Conservation (phyloP, 2,329 filamentous ascomycete genomes). For the Fonsecaea pugnacius region DNA sequence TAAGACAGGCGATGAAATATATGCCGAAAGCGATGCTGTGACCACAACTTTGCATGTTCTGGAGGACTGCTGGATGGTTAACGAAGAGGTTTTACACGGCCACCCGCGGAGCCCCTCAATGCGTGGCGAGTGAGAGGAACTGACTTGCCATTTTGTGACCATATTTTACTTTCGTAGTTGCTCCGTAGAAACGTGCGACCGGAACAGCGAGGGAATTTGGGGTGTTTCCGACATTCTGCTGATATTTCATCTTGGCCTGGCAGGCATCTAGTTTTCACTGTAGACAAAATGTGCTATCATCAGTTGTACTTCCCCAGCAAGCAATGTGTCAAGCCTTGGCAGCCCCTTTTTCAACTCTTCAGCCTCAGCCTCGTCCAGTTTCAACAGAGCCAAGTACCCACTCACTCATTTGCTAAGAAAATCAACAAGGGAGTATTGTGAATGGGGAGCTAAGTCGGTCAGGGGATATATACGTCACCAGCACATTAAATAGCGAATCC, state of each 20-base stretch:
- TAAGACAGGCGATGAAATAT: constrained; percentile 75
- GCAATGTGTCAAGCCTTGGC: background rate
- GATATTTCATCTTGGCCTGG: too few species aligned
- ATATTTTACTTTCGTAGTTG: too few species aligned
- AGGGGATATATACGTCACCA: background rate
- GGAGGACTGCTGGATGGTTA: background rate
- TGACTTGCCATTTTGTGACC: background rate
- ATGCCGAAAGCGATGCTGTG: constrained; percentile 80
- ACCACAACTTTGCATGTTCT: background rate
- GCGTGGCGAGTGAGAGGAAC: background rate
- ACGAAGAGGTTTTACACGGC: background rate
- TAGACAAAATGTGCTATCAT: too few species aligned
- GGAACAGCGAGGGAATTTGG: too few species aligned
- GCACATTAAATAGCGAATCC: background rate
- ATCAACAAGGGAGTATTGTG: background rate
- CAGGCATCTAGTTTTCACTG: too few species aligned
- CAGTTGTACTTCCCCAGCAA: background rate
- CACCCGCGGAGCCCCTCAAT: background rate
- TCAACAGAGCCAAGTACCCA: background rate
- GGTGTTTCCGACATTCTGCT: too few species aligned
- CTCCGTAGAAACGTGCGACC: too few species aligned
- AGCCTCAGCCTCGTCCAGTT: background rate
- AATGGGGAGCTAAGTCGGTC: background rate
- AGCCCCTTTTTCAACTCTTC: background rate
- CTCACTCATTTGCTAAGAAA: background rate